These are phyloP conservation scores for Pogostemon cablin DNA, from an alignment of 257 asterid genomes.

Conservation along the genomic window DNA sequence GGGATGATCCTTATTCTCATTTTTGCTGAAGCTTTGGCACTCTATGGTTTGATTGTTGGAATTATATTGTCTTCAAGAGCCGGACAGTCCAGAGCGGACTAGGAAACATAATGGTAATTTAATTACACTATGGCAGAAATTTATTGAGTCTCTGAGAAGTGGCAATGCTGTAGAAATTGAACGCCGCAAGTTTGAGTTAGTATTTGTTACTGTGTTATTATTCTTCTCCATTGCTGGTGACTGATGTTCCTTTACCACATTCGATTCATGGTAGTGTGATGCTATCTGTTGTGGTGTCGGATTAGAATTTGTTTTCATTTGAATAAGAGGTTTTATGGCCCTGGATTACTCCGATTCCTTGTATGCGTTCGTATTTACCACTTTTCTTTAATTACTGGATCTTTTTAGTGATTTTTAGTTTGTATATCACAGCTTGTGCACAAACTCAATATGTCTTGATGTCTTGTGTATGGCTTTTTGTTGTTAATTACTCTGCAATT, in stretches of 20 bases:
- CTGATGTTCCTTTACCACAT: conserved; percentile 19
- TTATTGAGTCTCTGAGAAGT: conserved; percentile 22
- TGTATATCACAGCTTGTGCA: too few species aligned
- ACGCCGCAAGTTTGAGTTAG: conserved; percentile 22
- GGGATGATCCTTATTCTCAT: conserved; percentile 81
- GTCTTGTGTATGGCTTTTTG: too few species aligned
- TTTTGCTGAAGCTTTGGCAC: conserved; percentile 77
- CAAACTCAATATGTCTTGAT: too few species aligned
- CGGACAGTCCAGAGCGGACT: conserved; percentile 78
- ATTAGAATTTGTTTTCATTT: background rate
- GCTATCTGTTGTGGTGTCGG: conserved; percentile 27
- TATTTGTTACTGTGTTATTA: conserved; percentile 25
- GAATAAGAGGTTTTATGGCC: conserved; percentile 30
- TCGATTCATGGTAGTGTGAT: conserved; percentile 16
- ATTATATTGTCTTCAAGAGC: conserved; percentile 76
- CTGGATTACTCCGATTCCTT: background rate
- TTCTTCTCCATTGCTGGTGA: conserved; percentile 22
- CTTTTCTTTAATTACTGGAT: too few species aligned
- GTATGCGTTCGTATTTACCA: background rate
- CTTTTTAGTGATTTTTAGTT: too few species aligned
- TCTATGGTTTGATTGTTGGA: conserved; percentile 74
- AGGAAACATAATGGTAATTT: conserved; percentile 12
- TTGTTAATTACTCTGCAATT: too few species aligned
- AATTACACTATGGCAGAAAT: background rate
- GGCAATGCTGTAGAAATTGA: conserved; percentile 16